These are phyloP conservation scores for Penicillium brasilianum DNA, from an alignment of 2,329 filamentous ascomycete genomes.

Conservation along the genomic window DNA sequence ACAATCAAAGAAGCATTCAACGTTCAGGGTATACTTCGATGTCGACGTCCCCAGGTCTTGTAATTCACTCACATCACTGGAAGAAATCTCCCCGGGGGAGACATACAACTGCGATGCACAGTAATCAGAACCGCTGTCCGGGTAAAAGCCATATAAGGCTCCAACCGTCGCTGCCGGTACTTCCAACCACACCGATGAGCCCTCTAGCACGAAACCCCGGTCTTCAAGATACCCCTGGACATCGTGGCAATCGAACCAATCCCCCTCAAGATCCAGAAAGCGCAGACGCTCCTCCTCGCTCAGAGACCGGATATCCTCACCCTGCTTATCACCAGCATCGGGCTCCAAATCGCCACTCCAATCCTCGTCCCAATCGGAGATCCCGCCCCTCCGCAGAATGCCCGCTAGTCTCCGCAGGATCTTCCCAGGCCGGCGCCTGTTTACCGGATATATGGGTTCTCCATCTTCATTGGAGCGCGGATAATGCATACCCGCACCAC, in stretches of 20 bases:
- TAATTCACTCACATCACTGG: conserved; percentile 4
- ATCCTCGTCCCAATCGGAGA: conserved; percentile 33
- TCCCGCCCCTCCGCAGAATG: conserved; percentile 26
- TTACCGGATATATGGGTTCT: conserved; percentile 40
- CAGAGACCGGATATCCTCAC: conserved; percentile 17
- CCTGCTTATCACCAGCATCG: background rate
- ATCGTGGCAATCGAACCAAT: conserved; percentile 78
- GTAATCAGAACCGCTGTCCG: conserved; percentile 10
- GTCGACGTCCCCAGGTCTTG: conserved; percentile 3
- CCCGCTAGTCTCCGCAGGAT: conserved; percentile 30
- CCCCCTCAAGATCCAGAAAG: conserved; percentile 68
- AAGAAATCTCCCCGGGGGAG: conserved; percentile 9
- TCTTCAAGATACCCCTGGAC: conserved; percentile 70
- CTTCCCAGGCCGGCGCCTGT: conserved; percentile 34
- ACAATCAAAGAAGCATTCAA: conserved; percentile 37
- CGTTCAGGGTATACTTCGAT: conserved; percentile 28
- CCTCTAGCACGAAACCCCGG: conserved; percentile 39
- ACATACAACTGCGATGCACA: conserved; percentile 18
- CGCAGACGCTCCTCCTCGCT: conserved; percentile 37
- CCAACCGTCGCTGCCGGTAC: conserved; percentile 25
- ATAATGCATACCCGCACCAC: conserved; percentile 72
- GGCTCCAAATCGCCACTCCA: conserved; percentile 29
- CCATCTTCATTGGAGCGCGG: conserved; percentile 47
- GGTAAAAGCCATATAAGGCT: conserved; percentile 19
- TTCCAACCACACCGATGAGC: conserved; percentile 36